phyloP scores from a whole-genome alignment of 805 yeast species.

The Candida khao-thaluensis region DNA sequence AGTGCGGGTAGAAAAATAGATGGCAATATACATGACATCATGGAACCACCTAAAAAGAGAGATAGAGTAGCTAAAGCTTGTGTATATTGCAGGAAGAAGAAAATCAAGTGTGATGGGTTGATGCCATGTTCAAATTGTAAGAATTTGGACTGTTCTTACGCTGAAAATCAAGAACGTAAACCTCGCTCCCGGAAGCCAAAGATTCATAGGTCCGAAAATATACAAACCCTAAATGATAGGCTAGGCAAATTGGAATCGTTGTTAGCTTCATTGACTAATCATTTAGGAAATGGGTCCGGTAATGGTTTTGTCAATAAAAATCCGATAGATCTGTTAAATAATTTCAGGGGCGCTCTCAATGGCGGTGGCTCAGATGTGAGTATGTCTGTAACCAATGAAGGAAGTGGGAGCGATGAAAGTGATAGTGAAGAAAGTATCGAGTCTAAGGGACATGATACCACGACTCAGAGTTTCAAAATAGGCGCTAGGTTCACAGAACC shows the following conservation, averaged over 20 bases:
- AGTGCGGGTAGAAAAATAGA: conserved; percentile 1
- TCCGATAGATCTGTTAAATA: neutral
- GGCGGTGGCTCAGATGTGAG: neutral
- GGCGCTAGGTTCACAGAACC: neutral
- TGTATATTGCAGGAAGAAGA: conserved; percentile 34
- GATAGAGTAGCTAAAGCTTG: conserved; percentile 39
- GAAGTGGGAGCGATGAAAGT: neutral
- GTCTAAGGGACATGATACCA: neutral
- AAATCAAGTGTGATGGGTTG: conserved; percentile 37
- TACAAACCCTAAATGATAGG: conserved; percentile 13
- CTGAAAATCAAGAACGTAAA: conserved; percentile 16
- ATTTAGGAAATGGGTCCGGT: neutral
- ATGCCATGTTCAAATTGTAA: conserved; percentile 36
- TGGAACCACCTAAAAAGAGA: conserved; percentile 17
- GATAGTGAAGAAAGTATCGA: conserved; percentile 4
- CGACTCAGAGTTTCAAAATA: neutral
- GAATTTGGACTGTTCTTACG: conserved; percentile 30
- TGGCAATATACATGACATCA: neutral
- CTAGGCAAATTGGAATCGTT: conserved; percentile 13
- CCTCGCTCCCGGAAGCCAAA: conserved; percentile 9
- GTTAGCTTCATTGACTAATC: conserved; percentile 8
- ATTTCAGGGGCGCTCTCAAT: neutral
- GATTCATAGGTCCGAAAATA: conserved; percentile 7
- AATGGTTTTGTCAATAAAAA: neutral
- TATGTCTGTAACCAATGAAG: neutral